Evolutionary conservation across 257 asterid genomes (phyloP), one percentile per base, ranked within the genome.

Genomic region (Lantana camara): DNA sequence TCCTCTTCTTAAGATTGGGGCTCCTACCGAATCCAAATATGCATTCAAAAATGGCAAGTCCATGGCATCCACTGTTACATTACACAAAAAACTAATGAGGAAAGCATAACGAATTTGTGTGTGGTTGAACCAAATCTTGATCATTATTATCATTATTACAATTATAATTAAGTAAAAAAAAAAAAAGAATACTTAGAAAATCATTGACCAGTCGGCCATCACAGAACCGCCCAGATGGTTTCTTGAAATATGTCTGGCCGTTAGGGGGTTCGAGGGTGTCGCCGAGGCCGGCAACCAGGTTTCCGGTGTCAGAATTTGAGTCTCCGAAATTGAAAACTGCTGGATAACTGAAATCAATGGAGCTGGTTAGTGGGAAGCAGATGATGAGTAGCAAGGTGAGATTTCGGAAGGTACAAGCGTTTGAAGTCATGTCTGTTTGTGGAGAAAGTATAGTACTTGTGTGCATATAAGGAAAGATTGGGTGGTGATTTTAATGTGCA

Each of bases 241-340:
- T 80, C 77, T 88, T 71, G 86, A 94, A 94, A 68, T 84, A 85
- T 42, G 76, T 79, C 79, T 85, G 90, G 1, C 99, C 99, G 46
- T 90, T 79, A 1, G 99, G 99, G 3, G 84, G 89, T 44, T 85
- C 84, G n/a, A 94, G 90, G 44, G 32, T 48, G 0, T 77, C 89
- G 4, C 76, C 95, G 15, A 86, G 52, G 5, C 89, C 96, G 2
- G 96, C 90, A 16, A 94, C 82, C 12, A 90, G 87, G 53, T 79
- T 75, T 9, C 97, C 96, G 0, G 99, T 94, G 77, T 94, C 97
- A 9, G 99, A 94, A 72, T 94, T 94, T 6, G 97, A 94, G 78
- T 94, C 99, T 0, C 99, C 99, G n/a, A 94, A 94, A 75, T 94
- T 94, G 90, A 94, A 86, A 57, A 90, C 93, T 19, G 96, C 96